Percentiles rank a stretch among this genome's conserved stretches.
Evolutionary conservation across 345 rosid genomes (phyloP).

Genomic region (Crucihimalaya himalaica): DNA sequence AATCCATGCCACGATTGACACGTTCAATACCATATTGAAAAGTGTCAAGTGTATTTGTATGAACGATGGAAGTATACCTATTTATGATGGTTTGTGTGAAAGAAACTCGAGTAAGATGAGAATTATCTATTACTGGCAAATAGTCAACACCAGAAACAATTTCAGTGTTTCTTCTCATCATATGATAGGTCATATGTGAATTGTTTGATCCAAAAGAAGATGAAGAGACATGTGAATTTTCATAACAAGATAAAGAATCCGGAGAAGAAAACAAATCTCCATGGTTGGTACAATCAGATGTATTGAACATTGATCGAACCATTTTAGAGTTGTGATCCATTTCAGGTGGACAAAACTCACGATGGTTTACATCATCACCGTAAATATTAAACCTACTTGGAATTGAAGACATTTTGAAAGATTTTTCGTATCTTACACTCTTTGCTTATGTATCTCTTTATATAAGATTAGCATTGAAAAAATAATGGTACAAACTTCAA

Average conservation of each 20-base stretch:
- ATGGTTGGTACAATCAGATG: neutral
- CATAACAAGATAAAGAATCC: neutral
- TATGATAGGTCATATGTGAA: neutral
- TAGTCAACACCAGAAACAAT: neutral
- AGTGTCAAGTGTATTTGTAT: neutral
- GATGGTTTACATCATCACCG: neutral
- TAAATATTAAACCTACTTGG: neutral
- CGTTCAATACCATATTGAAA: neutral
- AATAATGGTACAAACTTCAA: neutral
- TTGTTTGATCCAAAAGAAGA: constrained; percentile 4
- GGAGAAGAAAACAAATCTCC: neutral
- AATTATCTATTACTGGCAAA: neutral
- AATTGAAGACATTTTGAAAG: constrained; percentile 5
- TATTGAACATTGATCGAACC: neutral
- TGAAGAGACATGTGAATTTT: constrained; percentile 13
- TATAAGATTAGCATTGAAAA: neutral
- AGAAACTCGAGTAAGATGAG: constrained; percentile 9
- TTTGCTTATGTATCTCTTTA: neutral
- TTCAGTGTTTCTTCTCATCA: neutral
- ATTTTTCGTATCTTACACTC: neutral
- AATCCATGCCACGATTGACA: neutral
- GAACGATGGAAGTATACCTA: neutral
- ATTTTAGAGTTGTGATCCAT: constrained; percentile 2
- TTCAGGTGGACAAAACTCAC: neutral
- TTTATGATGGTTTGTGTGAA: constrained; percentile 29